Evolutionary conservation across 2,329 filamentous ascomycete genomes (phyloP).

Genomic region (Aspergillus quadricinctus): DNA sequence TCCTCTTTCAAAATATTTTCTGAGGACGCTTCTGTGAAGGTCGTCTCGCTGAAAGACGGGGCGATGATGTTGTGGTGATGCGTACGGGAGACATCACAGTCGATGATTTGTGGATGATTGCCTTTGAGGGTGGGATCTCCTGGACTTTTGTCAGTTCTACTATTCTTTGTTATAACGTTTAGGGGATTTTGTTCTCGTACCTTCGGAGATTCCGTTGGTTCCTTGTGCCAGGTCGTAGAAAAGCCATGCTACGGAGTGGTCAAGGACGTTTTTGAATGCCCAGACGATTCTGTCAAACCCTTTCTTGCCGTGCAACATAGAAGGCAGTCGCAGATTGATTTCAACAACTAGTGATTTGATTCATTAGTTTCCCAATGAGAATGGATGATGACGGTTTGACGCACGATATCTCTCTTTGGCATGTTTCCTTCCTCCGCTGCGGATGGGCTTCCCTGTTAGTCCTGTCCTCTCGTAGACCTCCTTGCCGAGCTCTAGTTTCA

Average conservation of each 20-base stretch:
- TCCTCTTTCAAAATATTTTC: constrained; percentile 56
- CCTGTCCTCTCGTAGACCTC: constrained; percentile 80
- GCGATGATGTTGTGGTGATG: constrained; percentile 24
- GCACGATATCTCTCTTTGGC: constrained; percentile 70
- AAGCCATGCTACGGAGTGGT: constrained; percentile 66
- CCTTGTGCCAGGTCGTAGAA: constrained; percentile 58
- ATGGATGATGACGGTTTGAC: constrained; percentile 9
- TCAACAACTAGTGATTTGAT: constrained; percentile 59
- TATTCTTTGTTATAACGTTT: neutral
- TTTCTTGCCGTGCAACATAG: constrained; percentile 79
- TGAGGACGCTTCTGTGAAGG: constrained; percentile 25
- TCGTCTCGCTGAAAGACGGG: constrained; percentile 27
- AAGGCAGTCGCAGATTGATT: constrained; percentile 65
- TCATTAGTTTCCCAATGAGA: constrained; percentile 9
- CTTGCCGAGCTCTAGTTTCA: constrained; percentile 74
- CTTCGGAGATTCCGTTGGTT: constrained; percentile 29
- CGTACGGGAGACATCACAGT: constrained; percentile 22
- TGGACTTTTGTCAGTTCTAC: constrained; percentile 12
- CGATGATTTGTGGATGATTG: constrained; percentile 35
- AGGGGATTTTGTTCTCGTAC: constrained; percentile 30
- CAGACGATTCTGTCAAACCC: constrained; percentile 74
- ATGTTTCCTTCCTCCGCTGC: constrained; percentile 56
- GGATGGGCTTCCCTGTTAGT: constrained; percentile 65
- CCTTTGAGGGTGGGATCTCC: constrained; percentile 32
- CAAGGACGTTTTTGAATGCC: constrained; percentile 74